A percentile compares a stretch with the other conserved stretches of the same genome.
phyloP scores from a whole-genome alignment of 148 eudicot species.

The Gaultheria prostrata region DNA sequence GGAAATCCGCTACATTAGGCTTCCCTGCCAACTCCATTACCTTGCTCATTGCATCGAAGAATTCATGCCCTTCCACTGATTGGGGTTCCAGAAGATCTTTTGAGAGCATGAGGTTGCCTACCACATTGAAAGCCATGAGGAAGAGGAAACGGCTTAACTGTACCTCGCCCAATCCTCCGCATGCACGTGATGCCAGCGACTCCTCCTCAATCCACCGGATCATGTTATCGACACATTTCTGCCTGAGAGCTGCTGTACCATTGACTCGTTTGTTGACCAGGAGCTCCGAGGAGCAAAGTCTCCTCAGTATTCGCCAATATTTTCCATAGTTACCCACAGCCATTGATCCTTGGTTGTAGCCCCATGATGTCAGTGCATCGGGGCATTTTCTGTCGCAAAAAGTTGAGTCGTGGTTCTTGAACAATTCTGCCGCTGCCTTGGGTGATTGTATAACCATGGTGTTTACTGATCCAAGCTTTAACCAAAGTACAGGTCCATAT shows the following conservation, averaged over 20 bases:
- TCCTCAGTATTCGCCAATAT: conserved; percentile 19
- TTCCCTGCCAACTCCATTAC: conserved; percentile 2
- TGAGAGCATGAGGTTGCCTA: conserved; percentile 40
- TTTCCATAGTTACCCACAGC: conserved; percentile 16
- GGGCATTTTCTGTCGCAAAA: conserved; percentile 17
- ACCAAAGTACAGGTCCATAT: conserved; percentile 24
- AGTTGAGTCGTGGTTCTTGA: conserved; percentile 21
- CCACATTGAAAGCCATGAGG: conserved; percentile 31
- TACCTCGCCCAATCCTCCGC: conserved; percentile 12
- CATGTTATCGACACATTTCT: conserved; percentile 19
- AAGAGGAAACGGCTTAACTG: conserved; percentile 24
- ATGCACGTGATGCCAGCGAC: background rate
- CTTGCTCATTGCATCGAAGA: conserved; percentile 8
- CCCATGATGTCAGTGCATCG: conserved; percentile 17
- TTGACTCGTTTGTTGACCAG: conserved; percentile 17
- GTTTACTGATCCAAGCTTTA: conserved; percentile 28
- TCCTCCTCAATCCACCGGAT: conserved; percentile 28
- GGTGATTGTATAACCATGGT: conserved; percentile 21
- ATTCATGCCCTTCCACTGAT: conserved; percentile 8
- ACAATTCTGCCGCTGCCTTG: conserved; percentile 18
- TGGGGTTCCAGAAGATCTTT: conserved; percentile 26
- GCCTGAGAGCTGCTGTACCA: conserved; percentile 12
- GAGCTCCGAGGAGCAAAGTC: conserved; percentile 20
- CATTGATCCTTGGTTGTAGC: conserved; percentile 19
- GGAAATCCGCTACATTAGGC: conserved; percentile 15